Evolutionary conservation across 169 alveolate species (phyloP), one percentile per base, ranked within the genome.

Genomic region (Theileria equi): DNA sequence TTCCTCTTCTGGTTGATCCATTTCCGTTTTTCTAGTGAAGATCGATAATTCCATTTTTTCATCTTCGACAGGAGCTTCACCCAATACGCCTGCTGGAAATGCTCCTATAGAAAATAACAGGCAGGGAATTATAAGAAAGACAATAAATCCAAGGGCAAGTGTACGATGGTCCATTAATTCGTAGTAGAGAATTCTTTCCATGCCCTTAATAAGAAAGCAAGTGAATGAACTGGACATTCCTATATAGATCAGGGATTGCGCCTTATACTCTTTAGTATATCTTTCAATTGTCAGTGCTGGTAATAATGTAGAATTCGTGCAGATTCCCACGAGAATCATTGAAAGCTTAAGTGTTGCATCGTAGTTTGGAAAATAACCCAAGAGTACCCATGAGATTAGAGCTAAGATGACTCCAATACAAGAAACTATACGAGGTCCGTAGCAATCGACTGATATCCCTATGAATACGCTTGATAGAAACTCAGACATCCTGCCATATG

Each of bases 241-340:
- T 6, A 74, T 60, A 19, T 34, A 25, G 29, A 74, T 34, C 41
- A 66, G 31, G 5, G 58, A 64, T 1, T 49, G 34, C 16, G 45
- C 38, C 7, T 69, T 57, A 44, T 36, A 63, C 47, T 34, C 45
- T 53, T 45, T 26, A 0, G 62, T 54, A 57, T 74, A 74, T 40
- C 38, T 5, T 2, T 59, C 84, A 4, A 74, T 64, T 26, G 84
- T 74, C 13, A 74, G 35, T 8, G 73, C 77, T 7, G 84, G 84
- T 40, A 74, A 64, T 7, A 74, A 41, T 6, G 60, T 53, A 29
- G 61, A 64, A 31, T 74, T 74, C 3, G 64, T 44, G 19, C 65
- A 35, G 54, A 64, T 1, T 0, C 84, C 84, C 29, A 65, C 19
- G 23, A 74, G 4, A 10, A 62, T 7, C 53, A 74, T 59, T 26